Evolutionary conservation across 495 filamentous ascomycete genomes (phyloP).

Genomic region (Achaetomiella virescens): DNA sequence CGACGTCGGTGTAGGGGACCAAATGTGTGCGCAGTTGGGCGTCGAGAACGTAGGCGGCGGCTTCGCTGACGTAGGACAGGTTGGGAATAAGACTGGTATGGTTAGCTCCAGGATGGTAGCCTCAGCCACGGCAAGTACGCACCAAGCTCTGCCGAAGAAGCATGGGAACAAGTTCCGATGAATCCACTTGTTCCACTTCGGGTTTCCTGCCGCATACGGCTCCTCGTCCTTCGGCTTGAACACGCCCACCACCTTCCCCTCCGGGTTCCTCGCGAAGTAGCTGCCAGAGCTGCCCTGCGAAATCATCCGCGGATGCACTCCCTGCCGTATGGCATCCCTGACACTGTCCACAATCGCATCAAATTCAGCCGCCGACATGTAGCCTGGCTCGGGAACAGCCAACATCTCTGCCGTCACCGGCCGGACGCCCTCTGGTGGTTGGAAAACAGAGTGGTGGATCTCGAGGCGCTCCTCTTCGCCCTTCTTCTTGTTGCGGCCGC

Average conservation of each 20-base stretch:
- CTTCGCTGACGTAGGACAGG: slow-evolving; percentile 97
- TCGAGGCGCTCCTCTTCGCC: slow-evolving; percentile 78
- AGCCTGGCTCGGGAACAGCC: slow-evolving; percentile 44
- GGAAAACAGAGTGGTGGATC: slow-evolving; percentile 96
- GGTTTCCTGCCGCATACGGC: slow-evolving; percentile 86
- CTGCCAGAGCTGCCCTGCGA: slow-evolving; percentile 94
- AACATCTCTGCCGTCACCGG: slow-evolving; percentile 72
- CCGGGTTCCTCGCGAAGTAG: slow-evolving; percentile 89
- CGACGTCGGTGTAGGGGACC: slow-evolving; percentile 93
- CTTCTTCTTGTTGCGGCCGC: slow-evolving; percentile 63
- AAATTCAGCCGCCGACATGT: slow-evolving; percentile 73
- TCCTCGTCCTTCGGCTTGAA: slow-evolving; percentile 99
- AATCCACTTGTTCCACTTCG: slow-evolving; percentile 96
- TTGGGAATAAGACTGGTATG: slow-evolving; percentile 76
- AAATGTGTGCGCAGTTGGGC: slow-evolving; percentile 81
- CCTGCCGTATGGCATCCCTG: slow-evolving; percentile 79
- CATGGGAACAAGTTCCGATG: slow-evolving; percentile 93
- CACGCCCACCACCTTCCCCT: slow-evolving; percentile 92
- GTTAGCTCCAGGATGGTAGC: not conserved
- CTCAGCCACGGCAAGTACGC: slow-evolving; percentile 13
- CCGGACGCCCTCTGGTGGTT: slow-evolving; percentile 75
- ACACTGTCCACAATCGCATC: slow-evolving; percentile 89
- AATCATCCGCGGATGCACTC: slow-evolving; percentile 90
- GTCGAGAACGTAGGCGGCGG: slow-evolving; percentile 92
- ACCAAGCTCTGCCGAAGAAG: slow-evolving; percentile 91